Conservation (phyloP, 1,284 basidiomycete species). For the Rhodotorula sp. region DNA sequence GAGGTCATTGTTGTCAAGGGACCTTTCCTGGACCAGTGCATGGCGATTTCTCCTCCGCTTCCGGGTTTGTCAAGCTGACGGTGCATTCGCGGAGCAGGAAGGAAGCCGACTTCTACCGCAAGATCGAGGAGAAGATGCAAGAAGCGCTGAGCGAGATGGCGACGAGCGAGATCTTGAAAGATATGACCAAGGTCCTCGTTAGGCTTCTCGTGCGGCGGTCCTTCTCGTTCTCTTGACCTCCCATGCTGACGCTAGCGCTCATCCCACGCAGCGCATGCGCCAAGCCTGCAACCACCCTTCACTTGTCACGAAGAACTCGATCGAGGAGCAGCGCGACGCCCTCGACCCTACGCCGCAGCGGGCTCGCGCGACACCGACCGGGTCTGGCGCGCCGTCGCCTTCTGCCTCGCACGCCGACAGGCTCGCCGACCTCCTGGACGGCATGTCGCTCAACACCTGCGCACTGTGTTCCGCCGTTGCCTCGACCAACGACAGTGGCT, state of each 20-base stretch:
- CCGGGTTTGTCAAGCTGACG: not conserved
- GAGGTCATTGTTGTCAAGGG: slow-evolving; percentile 65
- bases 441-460: slow-evolving; percentile 11
- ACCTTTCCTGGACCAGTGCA: slow-evolving; percentile 46
- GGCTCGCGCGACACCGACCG: slow-evolving; percentile 47
- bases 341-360: slow-evolving; percentile 22
- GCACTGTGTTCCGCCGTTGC: slow-evolving; percentile 8
- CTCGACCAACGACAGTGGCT: not conserved
- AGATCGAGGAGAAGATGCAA: slow-evolving; percentile 70
- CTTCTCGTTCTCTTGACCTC: slow-evolving; percentile 6
- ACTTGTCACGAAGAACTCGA: slow-evolving; percentile 55
- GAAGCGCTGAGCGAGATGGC: slow-evolving; percentile 48
- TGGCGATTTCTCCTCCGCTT: not conserved
- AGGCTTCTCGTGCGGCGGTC: slow-evolving; percentile 62
- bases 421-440: slow-evolving; percentile 23
- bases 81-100: slow-evolving; percentile 55
- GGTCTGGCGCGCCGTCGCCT: slow-evolving; percentile 50
- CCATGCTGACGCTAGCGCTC: not conserved
- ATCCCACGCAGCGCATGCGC: slow-evolving; percentile 52
- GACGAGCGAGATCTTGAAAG: slow-evolving; percentile 63
- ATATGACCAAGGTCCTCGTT: slow-evolving; percentile 80
- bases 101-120: slow-evolving; percentile 76
- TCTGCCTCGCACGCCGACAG: slow-evolving; percentile 52
- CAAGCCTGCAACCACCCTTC: slow-evolving; percentile 77
- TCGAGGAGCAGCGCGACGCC: slow-evolving; percentile 19